These are phyloP conservation scores for Exophiala sp. DNA, from an alignment of 2,329 filamentous ascomycete species.

Conservation along the genomic window DNA sequence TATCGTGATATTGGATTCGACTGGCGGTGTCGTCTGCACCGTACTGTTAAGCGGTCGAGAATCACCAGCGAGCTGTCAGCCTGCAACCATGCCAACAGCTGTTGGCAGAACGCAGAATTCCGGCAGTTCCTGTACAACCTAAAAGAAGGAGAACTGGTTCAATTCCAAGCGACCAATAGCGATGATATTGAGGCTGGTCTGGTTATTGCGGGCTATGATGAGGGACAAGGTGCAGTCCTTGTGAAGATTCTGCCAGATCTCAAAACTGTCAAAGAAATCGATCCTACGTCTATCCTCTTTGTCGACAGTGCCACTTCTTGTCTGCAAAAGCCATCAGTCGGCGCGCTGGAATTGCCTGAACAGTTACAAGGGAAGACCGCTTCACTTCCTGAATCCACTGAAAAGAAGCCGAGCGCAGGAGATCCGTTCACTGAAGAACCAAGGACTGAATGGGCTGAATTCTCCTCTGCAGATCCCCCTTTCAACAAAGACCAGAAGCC, in stretches of 20 bases:
- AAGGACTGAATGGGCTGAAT: slow-evolving; percentile 66
- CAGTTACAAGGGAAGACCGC: slow-evolving; percentile 43
- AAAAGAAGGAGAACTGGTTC: slow-evolving; percentile 69
- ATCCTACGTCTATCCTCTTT: slow-evolving; percentile 44
- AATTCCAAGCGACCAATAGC: slow-evolving; percentile 72
- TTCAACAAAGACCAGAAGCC: slow-evolving; percentile 58
- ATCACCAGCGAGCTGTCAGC: slow-evolving; percentile 59
- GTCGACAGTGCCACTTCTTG: slow-evolving; percentile 46
- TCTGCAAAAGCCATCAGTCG: slow-evolving; percentile 41
- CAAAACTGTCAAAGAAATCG: slow-evolving; percentile 63
- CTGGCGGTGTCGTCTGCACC: slow-evolving; percentile 90
- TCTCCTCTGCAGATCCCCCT: slow-evolving; percentile 57
- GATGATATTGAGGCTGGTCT: slow-evolving; percentile 81
- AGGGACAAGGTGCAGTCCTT: slow-evolving; percentile 63
- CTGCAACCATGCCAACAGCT: slow-evolving; percentile 40
- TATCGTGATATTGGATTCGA: slow-evolving; percentile 90
- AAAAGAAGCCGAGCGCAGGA: slow-evolving; percentile 31
- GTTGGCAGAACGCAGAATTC: slow-evolving; percentile 27
- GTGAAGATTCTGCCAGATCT: slow-evolving; percentile 79
- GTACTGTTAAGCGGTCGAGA: slow-evolving; percentile 77
- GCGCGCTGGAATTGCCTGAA: slow-evolving; percentile 42
- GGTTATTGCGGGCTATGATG: slow-evolving; percentile 69
- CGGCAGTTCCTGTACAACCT: slow-evolving; percentile 62
- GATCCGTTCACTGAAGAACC: slow-evolving; percentile 36
- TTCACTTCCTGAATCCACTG: slow-evolving; percentile 29